Percentiles rank a stretch among this genome's conserved stretches.
Evolutionary conservation across 768 basidiomycete genomes (phyloP).

Genomic region (Tricholoma saponaceum): DNA sequence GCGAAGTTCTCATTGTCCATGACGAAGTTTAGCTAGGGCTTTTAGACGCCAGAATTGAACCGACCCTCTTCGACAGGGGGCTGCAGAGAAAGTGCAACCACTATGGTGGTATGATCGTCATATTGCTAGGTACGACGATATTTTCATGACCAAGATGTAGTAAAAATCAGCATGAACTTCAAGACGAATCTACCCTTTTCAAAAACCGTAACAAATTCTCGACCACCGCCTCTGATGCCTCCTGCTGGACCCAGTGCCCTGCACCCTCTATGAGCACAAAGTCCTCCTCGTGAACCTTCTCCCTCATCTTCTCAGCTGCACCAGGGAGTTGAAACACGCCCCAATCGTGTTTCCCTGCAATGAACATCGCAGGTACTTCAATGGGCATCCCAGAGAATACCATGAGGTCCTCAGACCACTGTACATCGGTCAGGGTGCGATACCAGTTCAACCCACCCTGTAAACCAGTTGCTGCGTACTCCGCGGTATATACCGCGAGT

Average conservation of each 20-base stretch:
- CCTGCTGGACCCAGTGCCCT: conserved; percentile 67
- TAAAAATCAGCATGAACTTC: neutral
- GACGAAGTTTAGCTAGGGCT: too few relatives aligned
- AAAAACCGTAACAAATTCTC: conserved; percentile 38
- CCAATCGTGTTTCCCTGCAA: conserved; percentile 57
- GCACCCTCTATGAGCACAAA: conserved; percentile 52
- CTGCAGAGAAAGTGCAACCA: too few relatives aligned
- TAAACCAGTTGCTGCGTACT: conserved; percentile 52
- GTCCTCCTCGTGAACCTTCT: conserved; percentile 36
- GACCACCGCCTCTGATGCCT: conserved; percentile 41
- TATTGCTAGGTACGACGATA: too few relatives aligned
- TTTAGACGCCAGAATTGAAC: too few relatives aligned
- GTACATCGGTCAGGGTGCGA: conserved; percentile 34
- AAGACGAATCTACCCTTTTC: conserved; percentile 8
- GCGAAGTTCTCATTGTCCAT: neutral
- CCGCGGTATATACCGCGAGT: conserved; percentile 43
- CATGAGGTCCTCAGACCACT: conserved; percentile 35
- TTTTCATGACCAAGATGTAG: too few relatives aligned
- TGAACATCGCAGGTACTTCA: conserved; percentile 51
- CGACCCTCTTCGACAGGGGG: too few relatives aligned
- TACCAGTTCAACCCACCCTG: conserved; percentile 64
- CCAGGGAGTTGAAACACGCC: conserved; percentile 54
- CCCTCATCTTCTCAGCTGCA: conserved; percentile 41
- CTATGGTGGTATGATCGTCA: too few relatives aligned
- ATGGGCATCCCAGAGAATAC: conserved; percentile 44